Base-by-base conservation (phyloP, 805 yeast genomes). In the Wickerhamiella australiensis region DNA sequence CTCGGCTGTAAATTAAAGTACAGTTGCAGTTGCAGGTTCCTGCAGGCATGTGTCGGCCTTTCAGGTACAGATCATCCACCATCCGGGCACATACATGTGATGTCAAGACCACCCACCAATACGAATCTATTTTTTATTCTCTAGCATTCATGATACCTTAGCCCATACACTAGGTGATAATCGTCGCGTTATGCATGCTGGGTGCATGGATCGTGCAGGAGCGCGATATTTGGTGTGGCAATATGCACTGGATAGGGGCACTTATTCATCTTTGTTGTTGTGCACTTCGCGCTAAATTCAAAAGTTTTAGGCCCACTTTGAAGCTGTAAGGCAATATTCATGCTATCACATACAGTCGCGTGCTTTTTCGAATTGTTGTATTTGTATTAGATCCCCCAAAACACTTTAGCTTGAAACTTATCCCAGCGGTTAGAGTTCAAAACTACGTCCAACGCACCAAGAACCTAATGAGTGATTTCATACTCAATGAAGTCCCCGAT, bases 341-440 rank as follows among this genome's bases (percentile, higher is more conserved):
- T 26, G 36, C 6, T 31, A 26, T 11, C 17, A 29, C 21, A 42
- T 23, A 42, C 21, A 9, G n/a, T 23, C 31, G 33, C 21, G 45
- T 31, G 17, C 40, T 31, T n/a, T 4, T 17, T 42, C 38, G 13
- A 29, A 29, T 43, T 43, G 47, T 22, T 18, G 18, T 43, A 29
- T 13, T 31, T 43, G 36, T 43, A 57, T 20, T 52, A 56, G n/a
- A 5, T 37, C 52, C 17, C 47, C 53, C 44, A 18, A 33, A 33
- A 33, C 38, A n/a, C 38, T 33, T 33, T 33, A 20, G 38, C 38
- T n/a, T n/a, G 38, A 33, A 33, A 33, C 38, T 33, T 33, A 33
- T 33, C 15, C 38, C 38, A 33, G 20, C 13, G 38, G 38, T 33
- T 33, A 33, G 20, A 33, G 38, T 33, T 33, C 38, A 33, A 33